Conservation (phyloP, 352 stramenopile genomes). For the Pythium biforme region DNA sequence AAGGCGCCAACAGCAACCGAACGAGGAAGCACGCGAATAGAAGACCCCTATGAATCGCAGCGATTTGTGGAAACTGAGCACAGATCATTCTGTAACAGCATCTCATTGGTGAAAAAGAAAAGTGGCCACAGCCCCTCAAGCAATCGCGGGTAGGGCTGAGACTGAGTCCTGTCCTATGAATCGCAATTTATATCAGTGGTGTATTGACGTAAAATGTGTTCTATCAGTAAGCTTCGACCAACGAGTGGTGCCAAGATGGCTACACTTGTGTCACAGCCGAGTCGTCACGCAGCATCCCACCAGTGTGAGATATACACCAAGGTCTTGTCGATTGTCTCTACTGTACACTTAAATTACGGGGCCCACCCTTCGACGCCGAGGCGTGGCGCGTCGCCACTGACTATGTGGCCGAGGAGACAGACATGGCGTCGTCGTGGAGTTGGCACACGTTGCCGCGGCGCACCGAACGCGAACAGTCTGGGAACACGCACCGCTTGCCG, state of each 20-base stretch:
- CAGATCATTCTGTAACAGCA: not conserved
- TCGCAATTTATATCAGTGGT: not conserved
- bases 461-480: constrained; percentile 50
- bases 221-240: not conserved
- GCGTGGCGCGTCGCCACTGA: not conserved
- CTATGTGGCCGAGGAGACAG: constrained; percentile 2
- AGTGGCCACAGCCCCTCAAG: not conserved
- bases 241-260: not conserved
- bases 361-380: not conserved
- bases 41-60: not conserved
- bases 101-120: not conserved
- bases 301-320: not conserved
- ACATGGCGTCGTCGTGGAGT: constrained; percentile 39
- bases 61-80: not conserved
- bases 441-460: constrained; percentile 59
- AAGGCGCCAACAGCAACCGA: not conserved
- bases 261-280: not conserved
- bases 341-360: constrained; percentile 14
- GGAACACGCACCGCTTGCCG: constrained; percentile 49
- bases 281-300: not conserved
- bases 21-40: not conserved
- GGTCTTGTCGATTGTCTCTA: not conserved
- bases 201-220: not conserved
- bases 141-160: not conserved
- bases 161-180: not conserved